These are phyloP conservation scores for Aphanomyces invadans DNA, from an alignment of 352 stramenopile genomes.

Conservation along the genomic window DNA sequence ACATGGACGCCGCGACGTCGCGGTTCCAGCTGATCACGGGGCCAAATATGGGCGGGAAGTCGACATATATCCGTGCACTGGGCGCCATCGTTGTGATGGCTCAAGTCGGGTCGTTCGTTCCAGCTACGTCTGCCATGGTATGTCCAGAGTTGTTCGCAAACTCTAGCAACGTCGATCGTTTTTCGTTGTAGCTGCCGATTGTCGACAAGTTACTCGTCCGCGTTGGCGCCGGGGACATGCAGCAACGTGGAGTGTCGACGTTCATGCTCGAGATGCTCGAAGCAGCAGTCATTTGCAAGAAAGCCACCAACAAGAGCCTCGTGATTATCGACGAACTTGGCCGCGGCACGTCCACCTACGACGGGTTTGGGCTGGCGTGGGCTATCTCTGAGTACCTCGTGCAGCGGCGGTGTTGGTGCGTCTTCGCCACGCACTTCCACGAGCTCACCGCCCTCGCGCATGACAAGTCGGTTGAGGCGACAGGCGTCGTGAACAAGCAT, in stretches of 20 bases:
- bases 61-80: conserved; percentile 97
- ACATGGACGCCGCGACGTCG: conserved; percentile 68
- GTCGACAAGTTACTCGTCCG: conserved; percentile 95
- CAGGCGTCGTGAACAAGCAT: conserved; percentile 93
- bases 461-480: conserved; percentile 36
- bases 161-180: neutral
- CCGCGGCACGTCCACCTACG: conserved; percentile 96
- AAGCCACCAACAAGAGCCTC: conserved; percentile 88
- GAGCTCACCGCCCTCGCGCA: conserved; percentile 95
- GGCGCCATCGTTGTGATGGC: conserved; percentile 93
- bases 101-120: conserved; percentile 97
- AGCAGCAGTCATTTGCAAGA: conserved; percentile 92
- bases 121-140: conserved; percentile 73
- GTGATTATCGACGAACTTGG: conserved; percentile 99
- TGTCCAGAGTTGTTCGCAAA: neutral
- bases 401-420: conserved; percentile 71
- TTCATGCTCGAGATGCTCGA: conserved; percentile 99
- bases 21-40: conserved; percentile 96
- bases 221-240: conserved; percentile 94
- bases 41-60: conserved; percentile 99
- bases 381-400: conserved; percentile 97
- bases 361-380: conserved; percentile 95
- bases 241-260: conserved; percentile 96
- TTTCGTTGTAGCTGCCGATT: conserved; percentile 58
- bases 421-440: conserved; percentile 99